Base-by-base conservation (phyloP, 2,329 filamentous ascomycete species). In the Xenosphaeropsis pyriputrescens region DNA sequence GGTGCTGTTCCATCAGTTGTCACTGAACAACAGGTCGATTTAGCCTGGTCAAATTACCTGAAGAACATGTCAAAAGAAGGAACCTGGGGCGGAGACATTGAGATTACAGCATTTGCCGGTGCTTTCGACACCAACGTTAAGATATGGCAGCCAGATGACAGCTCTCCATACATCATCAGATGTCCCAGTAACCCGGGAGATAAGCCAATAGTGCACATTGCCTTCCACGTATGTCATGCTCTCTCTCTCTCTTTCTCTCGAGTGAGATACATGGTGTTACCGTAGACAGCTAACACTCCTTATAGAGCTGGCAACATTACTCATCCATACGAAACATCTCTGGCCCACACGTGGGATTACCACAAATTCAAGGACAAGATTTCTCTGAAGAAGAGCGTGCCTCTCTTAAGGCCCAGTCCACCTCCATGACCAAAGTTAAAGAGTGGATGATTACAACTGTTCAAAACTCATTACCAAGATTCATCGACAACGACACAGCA, bases 61-160 rank as follows among this genome's bases (percentile, higher is more conserved):
- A 57, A 64, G 43, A 61, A 64, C 39, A 79, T 81, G 65, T 67
- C 70, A 19, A 66, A 68, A 48, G 63, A 65, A 19, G 71, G 72
- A 37, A 70, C 70, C 30, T 82, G 70, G 57, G 78, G 74, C 18
- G 76, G 78, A 50, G 75, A 80, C 41, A 67, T 78, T 59, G 75
- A 81, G 56, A 68, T 84, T 33, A 65, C 67, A 22, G 78, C 78
- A 5, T 82, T 82, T 55, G 69, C 71, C 18, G 66, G 70, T 39
- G 70, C 68, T 16, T 79, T 68, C 51, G 62, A 68, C 36, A 67
- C 68, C 37, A 69, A 80, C 51, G 71, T 83, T 39, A 68, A 68
- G 47, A 70, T 81, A 39, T 79, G 39, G 29, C 59, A 70, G 56
- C 48, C 65, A 52, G 64, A 69, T 49, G 51, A 52, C 17, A 26